phyloP scores from a whole-genome alignment of 352 stramenopile genomes.

The Pythium plurisporium region DNA sequence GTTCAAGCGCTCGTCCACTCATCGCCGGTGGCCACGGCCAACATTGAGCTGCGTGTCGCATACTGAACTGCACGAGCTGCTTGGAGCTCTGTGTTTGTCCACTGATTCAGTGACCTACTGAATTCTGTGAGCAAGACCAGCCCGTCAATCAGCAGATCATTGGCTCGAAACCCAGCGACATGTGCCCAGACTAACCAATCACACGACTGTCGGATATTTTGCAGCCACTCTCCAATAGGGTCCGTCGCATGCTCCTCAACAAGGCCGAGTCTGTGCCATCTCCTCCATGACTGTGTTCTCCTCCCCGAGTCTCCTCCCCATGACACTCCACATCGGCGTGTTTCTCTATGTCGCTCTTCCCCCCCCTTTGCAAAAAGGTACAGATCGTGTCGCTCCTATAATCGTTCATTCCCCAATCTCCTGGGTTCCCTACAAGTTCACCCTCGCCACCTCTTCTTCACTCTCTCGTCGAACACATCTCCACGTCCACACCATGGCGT shows the following conservation, averaged over 20 bases:
- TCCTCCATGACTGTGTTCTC: background rate
- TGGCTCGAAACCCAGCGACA: background rate
- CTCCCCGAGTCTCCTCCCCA: too few relatives aligned
- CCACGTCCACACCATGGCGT: constrained; percentile 41
- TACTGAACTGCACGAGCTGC: background rate
- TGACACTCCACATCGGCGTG: background rate
- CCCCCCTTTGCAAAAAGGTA: background rate
- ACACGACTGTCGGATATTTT: too few relatives aligned
- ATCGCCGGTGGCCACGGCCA: background rate
- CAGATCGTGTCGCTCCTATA: background rate
- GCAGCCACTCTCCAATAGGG: too few relatives aligned
- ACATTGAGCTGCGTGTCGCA: background rate
- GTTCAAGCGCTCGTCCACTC: background rate
- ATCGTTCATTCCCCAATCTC: constrained; percentile 5
- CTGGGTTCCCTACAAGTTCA: background rate
- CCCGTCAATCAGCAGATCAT: too few relatives aligned
- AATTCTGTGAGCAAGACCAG: too few relatives aligned
- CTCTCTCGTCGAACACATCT: background rate
- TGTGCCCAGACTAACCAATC: background rate
- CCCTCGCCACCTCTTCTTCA: too few relatives aligned
- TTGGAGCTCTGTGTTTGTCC: too few relatives aligned
- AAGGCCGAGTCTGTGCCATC: background rate
- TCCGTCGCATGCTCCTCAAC: too few relatives aligned
- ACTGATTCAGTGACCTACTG: too few relatives aligned
- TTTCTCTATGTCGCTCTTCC: background rate